Base-by-base conservation (phyloP, 2,329 filamentous ascomycete genomes). In the Fusarium sp. region DNA sequence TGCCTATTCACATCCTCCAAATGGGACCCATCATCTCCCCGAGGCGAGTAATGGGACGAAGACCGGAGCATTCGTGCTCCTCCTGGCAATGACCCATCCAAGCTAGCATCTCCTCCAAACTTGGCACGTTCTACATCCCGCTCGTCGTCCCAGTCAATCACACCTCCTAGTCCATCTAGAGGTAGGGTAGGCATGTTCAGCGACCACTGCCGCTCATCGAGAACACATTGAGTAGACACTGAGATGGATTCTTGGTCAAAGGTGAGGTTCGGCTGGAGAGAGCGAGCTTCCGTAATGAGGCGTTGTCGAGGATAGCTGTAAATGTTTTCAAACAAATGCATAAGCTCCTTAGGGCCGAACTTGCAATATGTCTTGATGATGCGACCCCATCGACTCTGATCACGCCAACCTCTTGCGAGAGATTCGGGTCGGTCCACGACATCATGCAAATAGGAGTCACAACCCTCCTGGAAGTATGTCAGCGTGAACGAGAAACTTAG, bases 351-450 rank as follows among this genome's bases (percentile, higher is more conserved):
- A 0, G 85, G 85, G 6, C 79, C 77, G 9, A 87, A 77, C 74
- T 86, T 87, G 68, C 83, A 76, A 59, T 82, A 82, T 2, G 80
- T 82, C 61, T 80, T 80, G 39, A 82, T 72, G 32, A 82, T 78
- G 19, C 80, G 78, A 15, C 75, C 73, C 76, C 77, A 79, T 46
- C 69, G 71, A 48, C 76, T 77, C 51, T 78, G 75, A 40, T 80
- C 77, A 15, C 65, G 74, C 78, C 78, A 81, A 32, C 76, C 74
- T 6, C 72, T 71, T 32, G 68, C 46, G n/a, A 79, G 61, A 5
- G 77, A 79, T 20, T 74, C 69, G n/a, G 69, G 68, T 42, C 77
- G 70, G 43, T 72, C 71, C 6, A 62, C 51, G 44, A 65, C 52
- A 23, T 75, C 72, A 26, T 73, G 62, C 6, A 75, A 40, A 9